These are phyloP conservation scores for Colletotrichum spaethianum DNA, from an alignment of 2,329 filamentous ascomycete species.

Conservation along the genomic window DNA sequence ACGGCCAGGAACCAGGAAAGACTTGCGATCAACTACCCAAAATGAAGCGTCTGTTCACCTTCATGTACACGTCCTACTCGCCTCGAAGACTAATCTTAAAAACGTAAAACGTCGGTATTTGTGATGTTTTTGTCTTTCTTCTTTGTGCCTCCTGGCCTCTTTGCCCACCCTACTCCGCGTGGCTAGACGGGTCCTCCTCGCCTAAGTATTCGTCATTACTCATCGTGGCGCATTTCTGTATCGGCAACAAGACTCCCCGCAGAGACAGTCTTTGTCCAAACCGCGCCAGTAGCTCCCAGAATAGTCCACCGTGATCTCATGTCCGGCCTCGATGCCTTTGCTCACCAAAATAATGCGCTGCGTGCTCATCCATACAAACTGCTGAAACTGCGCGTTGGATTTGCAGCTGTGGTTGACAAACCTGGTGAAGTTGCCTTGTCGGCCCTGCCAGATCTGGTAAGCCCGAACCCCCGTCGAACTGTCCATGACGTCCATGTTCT, in stretches of 20 bases:
- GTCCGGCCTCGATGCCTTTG: constrained; percentile 66
- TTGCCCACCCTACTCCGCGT: neutral
- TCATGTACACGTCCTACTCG: neutral
- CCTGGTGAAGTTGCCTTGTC: constrained; percentile 69
- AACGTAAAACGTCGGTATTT: constrained; percentile 12
- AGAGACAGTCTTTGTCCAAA: constrained; percentile 68
- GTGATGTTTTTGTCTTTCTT: neutral
- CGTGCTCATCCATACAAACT: constrained; percentile 69
- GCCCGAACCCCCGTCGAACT: constrained; percentile 52
- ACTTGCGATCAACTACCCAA: neutral
- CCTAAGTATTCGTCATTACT: neutral
- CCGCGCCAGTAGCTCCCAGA: constrained; percentile 71
- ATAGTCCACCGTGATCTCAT: constrained; percentile 72
- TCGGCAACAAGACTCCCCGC: constrained; percentile 66
- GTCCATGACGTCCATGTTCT: constrained; percentile 69
- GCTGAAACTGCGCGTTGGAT: constrained; percentile 69
- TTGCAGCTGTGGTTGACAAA: constrained; percentile 73
- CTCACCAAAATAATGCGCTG: constrained; percentile 70
- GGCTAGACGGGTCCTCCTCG: neutral
- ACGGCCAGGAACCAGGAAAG: neutral
- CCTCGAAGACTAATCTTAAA: constrained; percentile 15
- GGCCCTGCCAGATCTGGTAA: constrained; percentile 73
- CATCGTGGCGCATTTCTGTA: constrained; percentile 49
- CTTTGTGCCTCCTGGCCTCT: neutral
- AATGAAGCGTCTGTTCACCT: neutral